Percentiles rank a stretch among this genome's conserved stretches.
Evolutionary conservation across 1,139 yeast species (phyloP).

Genomic region (Debaryomyces coudertii): DNA sequence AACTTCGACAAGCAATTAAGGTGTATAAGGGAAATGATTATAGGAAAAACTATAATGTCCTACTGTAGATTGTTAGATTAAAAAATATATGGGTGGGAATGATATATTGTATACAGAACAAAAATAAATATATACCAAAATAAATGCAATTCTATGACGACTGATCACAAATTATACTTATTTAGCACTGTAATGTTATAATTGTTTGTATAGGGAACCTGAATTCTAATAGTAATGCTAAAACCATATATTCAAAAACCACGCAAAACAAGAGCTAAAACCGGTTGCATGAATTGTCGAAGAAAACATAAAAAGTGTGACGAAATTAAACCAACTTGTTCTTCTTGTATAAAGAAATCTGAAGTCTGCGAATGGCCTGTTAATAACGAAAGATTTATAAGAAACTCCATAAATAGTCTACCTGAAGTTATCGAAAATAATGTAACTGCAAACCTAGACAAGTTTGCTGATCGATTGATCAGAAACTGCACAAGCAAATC

Average conservation of each 20-base stretch:
- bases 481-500: background rate
- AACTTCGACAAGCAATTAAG: background rate
- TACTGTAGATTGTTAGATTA: background rate
- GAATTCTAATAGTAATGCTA: background rate
- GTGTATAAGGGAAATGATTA: background rate
- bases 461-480: background rate
- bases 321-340: conserved; percentile 43
- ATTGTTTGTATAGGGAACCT: too few relatives aligned
- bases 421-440: background rate
- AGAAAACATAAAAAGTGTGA: conserved; percentile 49
- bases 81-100: background rate
- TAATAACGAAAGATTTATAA: conserved; percentile 1
- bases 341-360: conserved; percentile 34
- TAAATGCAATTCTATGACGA: background rate
- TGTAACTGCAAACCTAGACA: background rate
- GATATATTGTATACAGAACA: too few relatives aligned
- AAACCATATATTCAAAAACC: background rate
- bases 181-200: too few relatives aligned
- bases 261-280: conserved; percentile 35
- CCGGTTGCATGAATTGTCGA: conserved; percentile 50
- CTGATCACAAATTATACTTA: too few relatives aligned
- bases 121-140: background rate
- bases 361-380: conserved; percentile 43
- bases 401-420: background rate
- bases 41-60: too few relatives aligned